Conservation (phyloP, 495 filamentous ascomycete species). For the Lasiosphaeria hispida region DNA sequence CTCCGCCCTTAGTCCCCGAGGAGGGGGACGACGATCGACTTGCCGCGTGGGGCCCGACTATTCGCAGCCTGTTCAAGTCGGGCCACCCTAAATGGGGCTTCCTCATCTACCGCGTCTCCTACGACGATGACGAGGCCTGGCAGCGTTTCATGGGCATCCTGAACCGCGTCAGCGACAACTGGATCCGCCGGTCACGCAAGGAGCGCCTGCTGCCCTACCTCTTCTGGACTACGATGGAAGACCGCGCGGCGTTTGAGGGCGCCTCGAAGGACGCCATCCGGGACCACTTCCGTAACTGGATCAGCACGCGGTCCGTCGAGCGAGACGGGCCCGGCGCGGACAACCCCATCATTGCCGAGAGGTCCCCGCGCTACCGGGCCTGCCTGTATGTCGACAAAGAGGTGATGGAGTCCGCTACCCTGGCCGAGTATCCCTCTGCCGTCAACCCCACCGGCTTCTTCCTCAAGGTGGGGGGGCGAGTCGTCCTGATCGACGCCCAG, state of each 20-base stretch:
- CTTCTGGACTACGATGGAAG: slow-evolving; percentile 17
- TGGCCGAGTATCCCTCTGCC: slow-evolving; percentile 3
- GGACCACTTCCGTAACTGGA: slow-evolving; percentile 14
- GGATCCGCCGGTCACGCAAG: too few relatives aligned
- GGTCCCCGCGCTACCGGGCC: slow-evolving; percentile 10
- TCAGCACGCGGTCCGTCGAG: slow-evolving; percentile 12
- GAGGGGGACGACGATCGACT: background rate
- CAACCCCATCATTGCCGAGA: background rate
- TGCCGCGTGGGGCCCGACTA: background rate
- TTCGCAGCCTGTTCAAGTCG: slow-evolving; percentile 3
- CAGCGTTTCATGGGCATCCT: slow-evolving; percentile 16
- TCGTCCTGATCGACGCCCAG: slow-evolving; percentile 10
- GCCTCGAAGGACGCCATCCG: slow-evolving; percentile 19
- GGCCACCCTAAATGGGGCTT: slow-evolving; percentile 23
- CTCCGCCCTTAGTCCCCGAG: slow-evolving; percentile 2
- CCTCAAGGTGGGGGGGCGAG: background rate
- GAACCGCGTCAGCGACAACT: background rate
- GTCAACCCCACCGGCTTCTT: background rate
- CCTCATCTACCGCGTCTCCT: slow-evolving; percentile 19
- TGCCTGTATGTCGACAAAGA: slow-evolving; percentile 17
- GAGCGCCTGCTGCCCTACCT: slow-evolving; percentile 11
- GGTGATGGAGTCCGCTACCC: slow-evolving; percentile 12
- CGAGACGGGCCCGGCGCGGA: slow-evolving; percentile 16
- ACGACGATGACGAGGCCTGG: slow-evolving; percentile 21
- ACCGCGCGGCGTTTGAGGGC: slow-evolving; percentile 17